phyloP scores from a whole-genome alignment of 2,329 filamentous ascomycete genomes.

The Cercospora sp. region DNA sequence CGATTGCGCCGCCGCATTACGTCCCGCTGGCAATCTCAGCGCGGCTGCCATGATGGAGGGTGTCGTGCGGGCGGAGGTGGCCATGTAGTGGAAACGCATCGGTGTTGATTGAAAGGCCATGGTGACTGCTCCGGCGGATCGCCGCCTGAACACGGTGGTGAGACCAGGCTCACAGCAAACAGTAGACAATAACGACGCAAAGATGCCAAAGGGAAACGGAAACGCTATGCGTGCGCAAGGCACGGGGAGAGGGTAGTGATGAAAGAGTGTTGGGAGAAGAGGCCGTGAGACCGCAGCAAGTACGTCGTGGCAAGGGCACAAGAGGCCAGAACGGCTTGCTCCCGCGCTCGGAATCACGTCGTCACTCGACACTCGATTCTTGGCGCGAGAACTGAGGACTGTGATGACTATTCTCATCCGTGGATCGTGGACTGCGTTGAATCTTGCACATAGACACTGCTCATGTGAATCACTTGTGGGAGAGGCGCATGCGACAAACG shows the following conservation, averaged over 20 bases:
- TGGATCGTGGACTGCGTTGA: not conserved
- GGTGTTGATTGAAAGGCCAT: slow-evolving; percentile 55
- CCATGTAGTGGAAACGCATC: slow-evolving; percentile 51
- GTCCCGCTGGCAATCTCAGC: slow-evolving; percentile 35
- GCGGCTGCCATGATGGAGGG: slow-evolving; percentile 42
- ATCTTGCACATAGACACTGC: not conserved
- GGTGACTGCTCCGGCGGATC: slow-evolving; percentile 26
- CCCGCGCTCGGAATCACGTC: not conserved
- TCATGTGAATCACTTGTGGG: not conserved
- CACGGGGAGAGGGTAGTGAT: not conserved
- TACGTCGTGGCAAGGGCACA: not conserved
- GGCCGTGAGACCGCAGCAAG: not conserved
- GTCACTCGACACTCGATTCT: not conserved
- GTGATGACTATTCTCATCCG: not conserved
- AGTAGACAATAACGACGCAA: not conserved
- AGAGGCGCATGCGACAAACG: not conserved
- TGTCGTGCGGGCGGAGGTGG: slow-evolving; percentile 42
- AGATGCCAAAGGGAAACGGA: not conserved
- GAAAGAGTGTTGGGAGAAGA: not conserved
- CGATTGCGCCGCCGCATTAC: slow-evolving; percentile 29
- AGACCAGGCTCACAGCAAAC: slow-evolving; percentile 8
- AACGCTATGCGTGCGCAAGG: slow-evolving; percentile 3
- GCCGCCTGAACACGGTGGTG: slow-evolving; percentile 12
- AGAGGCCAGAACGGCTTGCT: not conserved
- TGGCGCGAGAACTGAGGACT: not conserved